A percentile compares a stretch with the other conserved stretches of the same genome.
Evolutionary conservation across 73 alveolate genomes (phyloP).

Genomic region (Stentor coeruleus): DNA sequence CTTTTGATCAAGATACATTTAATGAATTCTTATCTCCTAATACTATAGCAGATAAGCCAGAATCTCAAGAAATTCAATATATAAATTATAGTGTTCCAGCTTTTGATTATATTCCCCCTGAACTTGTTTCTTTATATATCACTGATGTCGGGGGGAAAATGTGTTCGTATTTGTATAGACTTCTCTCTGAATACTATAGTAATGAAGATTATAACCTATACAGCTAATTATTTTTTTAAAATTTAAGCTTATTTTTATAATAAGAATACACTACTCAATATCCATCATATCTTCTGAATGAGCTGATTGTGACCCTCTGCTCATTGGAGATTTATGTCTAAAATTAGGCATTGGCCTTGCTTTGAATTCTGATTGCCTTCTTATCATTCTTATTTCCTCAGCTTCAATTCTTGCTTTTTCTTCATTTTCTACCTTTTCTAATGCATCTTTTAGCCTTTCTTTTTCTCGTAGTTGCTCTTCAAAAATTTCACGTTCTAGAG

Average conservation of each 20-base stretch:
- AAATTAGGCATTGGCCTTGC: constrained; percentile 22
- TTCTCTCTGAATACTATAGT: constrained; percentile 67
- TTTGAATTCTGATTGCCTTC: constrained; percentile 11
- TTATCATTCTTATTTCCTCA: background rate
- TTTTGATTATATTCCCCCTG: constrained; percentile 94
- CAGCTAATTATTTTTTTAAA: background rate
- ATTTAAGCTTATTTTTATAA: no score
- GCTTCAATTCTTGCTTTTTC: background rate
- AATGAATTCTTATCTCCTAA: constrained; percentile 83
- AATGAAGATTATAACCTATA: constrained; percentile 21
- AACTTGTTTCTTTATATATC: constrained; percentile 72
- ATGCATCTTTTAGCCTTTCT: background rate
- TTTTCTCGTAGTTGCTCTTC: constrained; percentile 1
- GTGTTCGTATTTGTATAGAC: constrained; percentile 80
- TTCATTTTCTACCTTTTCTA: background rate
- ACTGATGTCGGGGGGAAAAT: constrained; percentile 86
- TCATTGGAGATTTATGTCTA: no score
- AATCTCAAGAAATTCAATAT: constrained; percentile 36
- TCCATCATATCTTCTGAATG: no score
- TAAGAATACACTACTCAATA: no score
- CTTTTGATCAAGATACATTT: constrained; percentile 82
- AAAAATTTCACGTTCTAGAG: background rate
- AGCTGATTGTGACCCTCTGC: no score
- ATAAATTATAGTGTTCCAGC: constrained; percentile 77
- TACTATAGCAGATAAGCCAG: constrained; percentile 55